Evolutionary conservation across 306 rosid genomes (phyloP).

Genomic region (Sicyos edulis): DNA sequence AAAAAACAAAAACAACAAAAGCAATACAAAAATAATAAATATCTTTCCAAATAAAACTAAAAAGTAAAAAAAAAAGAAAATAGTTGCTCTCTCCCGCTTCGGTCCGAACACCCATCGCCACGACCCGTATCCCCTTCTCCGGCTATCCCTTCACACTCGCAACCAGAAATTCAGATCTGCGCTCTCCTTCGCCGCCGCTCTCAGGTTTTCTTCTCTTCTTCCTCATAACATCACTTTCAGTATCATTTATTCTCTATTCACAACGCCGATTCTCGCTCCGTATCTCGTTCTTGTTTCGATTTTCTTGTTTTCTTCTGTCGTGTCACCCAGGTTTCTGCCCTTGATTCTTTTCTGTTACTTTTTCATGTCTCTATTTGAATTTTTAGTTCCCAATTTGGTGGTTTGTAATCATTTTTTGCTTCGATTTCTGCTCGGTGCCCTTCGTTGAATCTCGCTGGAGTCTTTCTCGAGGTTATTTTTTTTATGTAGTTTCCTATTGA

Average conservation of each 20-base stretch:
- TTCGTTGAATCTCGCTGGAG: not conserved
- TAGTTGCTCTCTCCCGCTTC: conserved; percentile 10
- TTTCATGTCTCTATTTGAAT: not conserved
- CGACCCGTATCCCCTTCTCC: conserved; percentile 12
- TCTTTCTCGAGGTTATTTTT: not conserved
- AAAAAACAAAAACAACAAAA: no score
- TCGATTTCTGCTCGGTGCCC: conserved; percentile 2
- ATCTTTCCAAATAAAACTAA: no score
- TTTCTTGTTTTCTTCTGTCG: not conserved
- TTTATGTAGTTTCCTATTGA: not conserved
- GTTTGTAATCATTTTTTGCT: not conserved
- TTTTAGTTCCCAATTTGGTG: conserved; percentile 1
- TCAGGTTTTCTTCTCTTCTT: conserved; percentile 2
- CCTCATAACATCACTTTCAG: not conserved
- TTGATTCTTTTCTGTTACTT: not conserved
- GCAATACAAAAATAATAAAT: no score
- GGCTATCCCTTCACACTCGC: not conserved
- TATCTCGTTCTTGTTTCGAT: not conserved
- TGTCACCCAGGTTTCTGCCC: not conserved
- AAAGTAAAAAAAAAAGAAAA: not conserved
- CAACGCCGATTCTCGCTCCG: not conserved
- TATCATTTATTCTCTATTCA: not conserved
- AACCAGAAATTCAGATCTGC: conserved; percentile 7
- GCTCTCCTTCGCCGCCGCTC: not conserved
- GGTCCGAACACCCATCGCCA: not conserved